Conservation (phyloP, 1,284 basidiomycete species). For the Malassezia furfur region DNA sequence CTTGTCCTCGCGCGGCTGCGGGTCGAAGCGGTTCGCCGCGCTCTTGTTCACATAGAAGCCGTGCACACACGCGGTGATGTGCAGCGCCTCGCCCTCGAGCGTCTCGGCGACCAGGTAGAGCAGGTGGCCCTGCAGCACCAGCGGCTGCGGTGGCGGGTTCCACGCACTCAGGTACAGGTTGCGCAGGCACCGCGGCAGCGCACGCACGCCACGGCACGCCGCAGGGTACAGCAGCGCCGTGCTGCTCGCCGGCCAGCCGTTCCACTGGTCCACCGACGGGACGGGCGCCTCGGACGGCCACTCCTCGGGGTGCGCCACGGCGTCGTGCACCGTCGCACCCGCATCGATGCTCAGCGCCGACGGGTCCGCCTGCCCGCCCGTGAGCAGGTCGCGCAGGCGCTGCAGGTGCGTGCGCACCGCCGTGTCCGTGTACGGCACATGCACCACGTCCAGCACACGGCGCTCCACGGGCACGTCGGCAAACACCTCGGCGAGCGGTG, state of each 20-base stretch:
- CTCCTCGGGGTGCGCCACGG: slow-evolving; percentile 50
- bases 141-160: slow-evolving; percentile 56
- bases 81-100: slow-evolving; percentile 54
- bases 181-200: slow-evolving; percentile 49
- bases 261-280: slow-evolving; percentile 37
- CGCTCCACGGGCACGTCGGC: slow-evolving; percentile 28
- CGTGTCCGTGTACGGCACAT: slow-evolving; percentile 53
- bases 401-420: slow-evolving; percentile 52
- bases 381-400: slow-evolving; percentile 52
- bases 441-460: slow-evolving; percentile 36
- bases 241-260: slow-evolving; percentile 44
- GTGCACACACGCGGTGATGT: slow-evolving; percentile 53
- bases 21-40: slow-evolving; percentile 45
- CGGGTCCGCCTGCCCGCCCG: slow-evolving; percentile 49
- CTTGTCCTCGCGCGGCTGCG: slow-evolving; percentile 28
- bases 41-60: slow-evolving; percentile 55
- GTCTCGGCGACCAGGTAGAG: slow-evolving; percentile 54
- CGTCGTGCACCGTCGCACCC: slow-evolving; percentile 52
- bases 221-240: slow-evolving; percentile 48
- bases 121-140: slow-evolving; percentile 54
- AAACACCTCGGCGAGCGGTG: slow-evolving; percentile 40
- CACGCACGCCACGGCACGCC: slow-evolving; percentile 28
- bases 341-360: slow-evolving; percentile 50
- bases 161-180: slow-evolving; percentile 54
- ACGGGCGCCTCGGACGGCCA: slow-evolving; percentile 25